These are phyloP conservation scores for Metarhizium guizhouense DNA, from an alignment of 2,329 filamentous ascomycete genomes.

Conservation along the genomic window DNA sequence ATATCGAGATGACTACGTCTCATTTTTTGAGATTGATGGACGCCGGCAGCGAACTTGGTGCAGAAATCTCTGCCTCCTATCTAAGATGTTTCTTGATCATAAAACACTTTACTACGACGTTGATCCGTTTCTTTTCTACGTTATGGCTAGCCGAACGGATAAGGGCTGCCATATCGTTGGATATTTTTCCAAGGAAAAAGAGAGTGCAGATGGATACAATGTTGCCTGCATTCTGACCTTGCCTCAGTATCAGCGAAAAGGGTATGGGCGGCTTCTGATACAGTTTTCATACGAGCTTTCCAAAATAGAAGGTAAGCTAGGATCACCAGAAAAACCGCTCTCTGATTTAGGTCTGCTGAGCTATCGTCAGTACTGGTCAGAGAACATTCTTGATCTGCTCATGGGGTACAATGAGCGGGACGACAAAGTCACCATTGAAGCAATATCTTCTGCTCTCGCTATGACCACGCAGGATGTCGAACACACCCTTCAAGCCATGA, in stretches of 20 bases:
- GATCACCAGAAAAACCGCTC: constrained; percentile 92
- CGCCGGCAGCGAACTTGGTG: constrained; percentile 92
- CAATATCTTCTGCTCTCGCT: constrained; percentile 66
- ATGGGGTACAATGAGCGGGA: constrained; percentile 59
- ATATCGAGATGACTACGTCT: constrained; percentile 87
- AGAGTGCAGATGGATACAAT: constrained; percentile 94
- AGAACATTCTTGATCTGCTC: constrained; percentile 84
- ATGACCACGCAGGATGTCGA: constrained; percentile 99
- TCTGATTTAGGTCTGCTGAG: constrained; percentile 88
- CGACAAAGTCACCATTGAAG: constrained; percentile 74
- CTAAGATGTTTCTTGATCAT: constrained; percentile 94
- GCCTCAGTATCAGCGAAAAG: constrained; percentile 91
- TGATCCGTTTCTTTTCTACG: constrained; percentile 98
- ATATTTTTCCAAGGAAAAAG: constrained; percentile 99
- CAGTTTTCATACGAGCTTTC: constrained; percentile 97
- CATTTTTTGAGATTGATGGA: constrained; percentile 96
- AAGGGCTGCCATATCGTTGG: constrained; percentile 93
- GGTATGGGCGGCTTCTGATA: constrained; percentile 86
- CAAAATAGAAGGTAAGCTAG: constrained; percentile 89
- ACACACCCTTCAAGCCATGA: constrained; percentile 85
- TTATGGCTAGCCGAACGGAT: constrained; percentile 85
- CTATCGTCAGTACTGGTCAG: constrained; percentile 96
- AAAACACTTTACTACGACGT: constrained; percentile 99
- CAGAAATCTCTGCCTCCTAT: constrained; percentile 86
- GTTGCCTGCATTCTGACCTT: constrained; percentile 95